Evolutionary conservation across 2,329 filamentous ascomycete genomes (phyloP), one percentile per base, ranked within the genome.

Genomic region (Cladophialophora bantiana): DNA sequence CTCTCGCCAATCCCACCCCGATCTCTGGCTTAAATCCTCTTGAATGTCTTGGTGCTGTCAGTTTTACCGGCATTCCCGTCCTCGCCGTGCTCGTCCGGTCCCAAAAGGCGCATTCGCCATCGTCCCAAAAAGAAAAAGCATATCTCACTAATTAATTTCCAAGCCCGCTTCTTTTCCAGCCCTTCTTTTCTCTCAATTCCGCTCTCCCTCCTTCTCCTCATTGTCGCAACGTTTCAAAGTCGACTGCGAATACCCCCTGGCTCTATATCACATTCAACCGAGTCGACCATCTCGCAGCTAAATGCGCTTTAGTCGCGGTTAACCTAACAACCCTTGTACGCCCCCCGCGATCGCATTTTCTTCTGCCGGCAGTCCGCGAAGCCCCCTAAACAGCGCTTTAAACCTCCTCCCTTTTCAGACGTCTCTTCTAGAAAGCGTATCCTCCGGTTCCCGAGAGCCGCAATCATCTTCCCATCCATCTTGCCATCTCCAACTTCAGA

Each of bases 341-440:
- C 45, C 59, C 45, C 45, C 59, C 59, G 59, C 59, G 59, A 61
- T 61, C 57, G 50, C 42, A 48, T 61, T 61, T 59, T 50, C 45
- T 63, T 55, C 52, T 63, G 60, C 60, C 50, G 53, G 60, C 60
- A 57, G 36, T 56, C 60, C 60, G 50, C 45, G 45, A 53, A 26
- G 53, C 59, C 42, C 59, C 45, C 59, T 52, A 52, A 53, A 36
- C 31, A n/a, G 34, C 59, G 36, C 32, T 48, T 26, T 40, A 3
- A 53, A 54, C 58, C 56, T 58, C 62, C 65, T 66, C 55, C 65
- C 65, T 66, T 68, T 61, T 61, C 52, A 55, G 52, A 32, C 32
- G 34, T 62, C 38, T 36, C 59, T 62, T 56, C 59, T 62, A 55
- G 59, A 62, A 55, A 56, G 35, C 54, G 26, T 52, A 53, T 32